Evolutionary conservation across 345 rosid genomes (phyloP), one percentile per base, ranked within the genome.

Genomic region (Melastoma malabathricum): DNA sequence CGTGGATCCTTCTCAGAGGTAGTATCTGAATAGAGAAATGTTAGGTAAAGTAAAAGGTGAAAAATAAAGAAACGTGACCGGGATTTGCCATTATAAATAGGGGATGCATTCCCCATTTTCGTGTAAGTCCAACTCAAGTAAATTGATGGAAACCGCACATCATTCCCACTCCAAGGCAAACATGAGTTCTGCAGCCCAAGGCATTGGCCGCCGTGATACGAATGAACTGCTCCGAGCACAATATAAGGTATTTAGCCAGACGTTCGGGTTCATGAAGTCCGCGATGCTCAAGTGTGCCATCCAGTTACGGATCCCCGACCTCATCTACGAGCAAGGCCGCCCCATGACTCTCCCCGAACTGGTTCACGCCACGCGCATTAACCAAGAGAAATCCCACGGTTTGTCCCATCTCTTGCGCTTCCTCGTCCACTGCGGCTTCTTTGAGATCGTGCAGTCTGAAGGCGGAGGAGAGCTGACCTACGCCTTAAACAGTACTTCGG

Each of bases 201-300:
- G 15, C 1, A 29, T 5, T 29, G 58, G 39, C 4, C 31, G 43
- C 20, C 18, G 13, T 0, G 13, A 5, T 2, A 5, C 9, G 0
- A 10, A 16, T 3, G 68, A 68, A 41, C 59, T 56, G 0, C 59
- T 75, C 3, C 45, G 34, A 62, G 71, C 69, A 48, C 67, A 69
- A 2, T 29, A 59, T 45, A 71, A 62, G 13, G 15, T 75, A 18
- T 69, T 66, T 66, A 67, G 51, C 59, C 17, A 53, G 10, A 6
- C 13, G 27, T 48, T 39, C 43, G 43, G n/a, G 53, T 68, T 34
- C 48, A 55, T 70, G 14, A 59, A 65, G 13, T 70, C 75, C 12
- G 66, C 64, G 73, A 56, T 73, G 3, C 20, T 80, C 1, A 72
- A 69, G 52, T 50, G 72, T 38, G 80, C 68, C 7, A 16, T 80